Evolutionary conservation across 2,329 filamentous ascomycete species (phyloP), one percentile per base, ranked within the genome.

Genomic region (Stemphylium beticola): DNA sequence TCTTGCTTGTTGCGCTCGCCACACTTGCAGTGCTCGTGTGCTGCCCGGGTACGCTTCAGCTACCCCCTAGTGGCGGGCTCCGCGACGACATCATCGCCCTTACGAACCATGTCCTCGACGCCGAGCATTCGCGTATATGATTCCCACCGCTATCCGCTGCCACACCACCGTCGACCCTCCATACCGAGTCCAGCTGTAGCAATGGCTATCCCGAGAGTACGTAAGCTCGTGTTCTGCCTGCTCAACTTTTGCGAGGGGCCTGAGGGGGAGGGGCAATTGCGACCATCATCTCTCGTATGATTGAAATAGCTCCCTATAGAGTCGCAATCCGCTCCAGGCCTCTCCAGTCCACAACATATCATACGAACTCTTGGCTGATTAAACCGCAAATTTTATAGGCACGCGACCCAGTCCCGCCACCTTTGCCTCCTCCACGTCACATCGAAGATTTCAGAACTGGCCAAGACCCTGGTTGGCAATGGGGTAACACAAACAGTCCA

Each of bases 401-500:
- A 55, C 79, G 82, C 67, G 78, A 80, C 64, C 77, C 81, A 26
- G 78, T 80, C 45, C 87, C 87, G 54, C 87, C 87, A 60, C 85
- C 86, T 44, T 79, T 89, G 65, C 87, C 87, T 64, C 87, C 87
- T 53, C 84, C 86, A 47, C 81, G 79, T 72, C 77, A 81, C 68
- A 82, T 88, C 55, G 78, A 80, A 61, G 82, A 85, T 56, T 82
- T 85, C 60, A 77, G 79, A 63, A 73, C 79, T 58, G 85, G 84
- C 32, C 79, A 83, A 64, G 87, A 89, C 73, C 79, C 82, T 50
- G 85, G 82, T 56, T 88, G 85, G 85, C 78, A 83, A 71, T 86
- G 83, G 80, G 84, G 82, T 58, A 87, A 88, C 75, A 77, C 78
- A 54, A 86, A 87, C 73, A 78, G 78, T 45, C 78, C 77, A 40